Evolutionary conservation across 78 protist genomes (phyloP), one percentile per base, ranked within the genome.

Genomic region (Mastigamoeba balamuthi): DNA sequence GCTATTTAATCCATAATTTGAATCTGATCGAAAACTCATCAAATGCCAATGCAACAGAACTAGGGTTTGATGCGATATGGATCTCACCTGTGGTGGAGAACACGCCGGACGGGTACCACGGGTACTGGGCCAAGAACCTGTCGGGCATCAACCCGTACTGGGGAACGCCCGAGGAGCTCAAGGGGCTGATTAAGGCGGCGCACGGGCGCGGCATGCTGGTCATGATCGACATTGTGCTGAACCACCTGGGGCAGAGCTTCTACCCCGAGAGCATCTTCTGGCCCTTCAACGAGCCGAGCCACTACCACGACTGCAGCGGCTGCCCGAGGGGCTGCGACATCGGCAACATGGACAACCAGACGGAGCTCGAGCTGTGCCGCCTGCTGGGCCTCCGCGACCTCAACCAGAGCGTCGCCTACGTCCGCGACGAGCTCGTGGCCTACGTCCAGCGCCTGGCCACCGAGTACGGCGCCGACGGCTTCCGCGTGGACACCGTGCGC

Each of bases 41-140:
- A n/a, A n/a, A n/a, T n/a, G n/a, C n/a, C n/a, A n/a, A n/a, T n/a
- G n/a, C n/a, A n/a, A n/a, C n/a, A n/a, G n/a, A n/a, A n/a, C n/a
- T n/a, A n/a, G 98, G 96, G 39, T 88, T 91, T 38, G 88, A 92
- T 67, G 98, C 98, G 4, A 83, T 95, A 4, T 95, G 95, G 95
- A 94, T 94, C 48, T 77, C 92, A 28, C 95, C 97, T 0, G 75
- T 90, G 0, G 74, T 84, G 35, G 69, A 72, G 0, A 88, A 89
- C n/a, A n/a, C n/a, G n/a, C n/a, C n/a, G n/a, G n/a, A n/a, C n/a
- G n/a, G n/a, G n/a, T n/a, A n/a, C n/a, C n/a, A n/a, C n/a, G n/a
- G n/a, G n/a, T n/a, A n/a, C n/a, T n/a, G n/a, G n/a, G n/a, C n/a
- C n/a, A n/a, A n/a, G n/a, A n/a, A n/a, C n/a, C n/a, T n/a, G n/a